Conservation (phyloP, 257 asterid species). For the Apocynum venetum region DNA sequence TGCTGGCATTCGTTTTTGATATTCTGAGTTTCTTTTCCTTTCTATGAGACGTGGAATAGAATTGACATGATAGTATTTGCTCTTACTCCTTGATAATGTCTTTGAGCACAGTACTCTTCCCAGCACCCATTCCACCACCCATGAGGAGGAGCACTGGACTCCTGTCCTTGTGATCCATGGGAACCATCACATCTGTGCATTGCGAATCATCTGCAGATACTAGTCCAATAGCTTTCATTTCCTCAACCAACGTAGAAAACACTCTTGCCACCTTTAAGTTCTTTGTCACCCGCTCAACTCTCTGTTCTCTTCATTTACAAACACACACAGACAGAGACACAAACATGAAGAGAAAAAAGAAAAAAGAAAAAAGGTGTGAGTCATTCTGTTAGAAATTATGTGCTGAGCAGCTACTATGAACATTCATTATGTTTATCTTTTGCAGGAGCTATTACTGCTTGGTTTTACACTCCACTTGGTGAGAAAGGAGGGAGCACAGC, state of each 20-base stretch:
- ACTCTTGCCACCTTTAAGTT: conserved; percentile 94
- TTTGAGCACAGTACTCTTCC: conserved; percentile 88
- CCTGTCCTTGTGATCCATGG: conserved; percentile 92
- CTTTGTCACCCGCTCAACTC: conserved; percentile 90
- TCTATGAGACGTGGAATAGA: not conserved
- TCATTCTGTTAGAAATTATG: not conserved
- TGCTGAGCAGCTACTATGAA: not conserved
- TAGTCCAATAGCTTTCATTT: conserved; percentile 95
- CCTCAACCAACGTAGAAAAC: conserved; percentile 85
- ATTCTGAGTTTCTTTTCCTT: not conserved
- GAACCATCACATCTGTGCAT: conserved; percentile 95
- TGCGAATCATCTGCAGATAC: conserved; percentile 71
- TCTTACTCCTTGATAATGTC: conserved; percentile 94
- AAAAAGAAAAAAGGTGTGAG: not conserved
- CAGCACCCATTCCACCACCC: conserved; percentile 99
- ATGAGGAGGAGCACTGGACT: conserved; percentile 90
- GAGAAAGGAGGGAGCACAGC: not conserved
- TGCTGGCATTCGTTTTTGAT: not conserved
- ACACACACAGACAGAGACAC: not conserved
- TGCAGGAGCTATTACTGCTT: not conserved
- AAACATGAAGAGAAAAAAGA: not conserved
- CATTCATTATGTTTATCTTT: not conserved
- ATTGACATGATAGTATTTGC: not conserved
- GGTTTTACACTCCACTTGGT: not conserved
- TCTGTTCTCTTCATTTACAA: conserved; percentile 61